These are phyloP conservation scores for Magnaporthiopsis rhizophila DNA, from an alignment of 2,329 filamentous ascomycete species.

Conservation along the genomic window DNA sequence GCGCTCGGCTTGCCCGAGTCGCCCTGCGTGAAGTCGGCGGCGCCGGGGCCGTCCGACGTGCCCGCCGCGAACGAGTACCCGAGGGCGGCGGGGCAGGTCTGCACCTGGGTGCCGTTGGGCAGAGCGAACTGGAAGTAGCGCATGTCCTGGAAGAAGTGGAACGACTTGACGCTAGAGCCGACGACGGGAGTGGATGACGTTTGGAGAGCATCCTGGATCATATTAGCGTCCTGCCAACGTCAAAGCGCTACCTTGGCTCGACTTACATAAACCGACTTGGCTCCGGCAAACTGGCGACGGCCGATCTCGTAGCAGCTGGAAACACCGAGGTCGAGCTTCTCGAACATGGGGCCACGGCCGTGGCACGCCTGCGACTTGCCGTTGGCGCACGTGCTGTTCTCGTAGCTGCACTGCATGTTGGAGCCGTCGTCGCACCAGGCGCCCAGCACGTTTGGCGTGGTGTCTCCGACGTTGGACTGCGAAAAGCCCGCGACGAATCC, in stretches of 20 bases:
- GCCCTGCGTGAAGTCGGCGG: slow-evolving; percentile 87
- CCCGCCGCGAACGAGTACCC: slow-evolving; percentile 92
- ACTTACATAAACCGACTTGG: slow-evolving; percentile 35
- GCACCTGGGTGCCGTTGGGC: slow-evolving; percentile 59
- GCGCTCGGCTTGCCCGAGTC: slow-evolving; percentile 59
- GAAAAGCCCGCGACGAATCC: slow-evolving; percentile 87
- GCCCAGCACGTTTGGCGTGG: slow-evolving; percentile 78
- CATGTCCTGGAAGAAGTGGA: slow-evolving; percentile 83
- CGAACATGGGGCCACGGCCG: slow-evolving; percentile 63
- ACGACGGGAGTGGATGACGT: slow-evolving; percentile 39
- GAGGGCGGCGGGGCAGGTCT: slow-evolving; percentile 78
- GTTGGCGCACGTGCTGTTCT: slow-evolving; percentile 75
- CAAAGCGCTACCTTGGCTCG: no score
- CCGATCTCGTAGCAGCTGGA: slow-evolving; percentile 72
- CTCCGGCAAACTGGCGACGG: slow-evolving; percentile 58
- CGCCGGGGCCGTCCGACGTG: slow-evolving; percentile 83
- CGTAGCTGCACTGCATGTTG: slow-evolving; percentile 60
- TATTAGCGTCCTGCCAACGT: no score
- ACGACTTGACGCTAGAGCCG: slow-evolving; percentile 64
- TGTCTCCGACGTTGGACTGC: slow-evolving; percentile 86
- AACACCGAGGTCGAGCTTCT: slow-evolving; percentile 60
- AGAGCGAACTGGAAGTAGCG: slow-evolving; percentile 65
- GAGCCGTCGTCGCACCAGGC: slow-evolving; percentile 86
- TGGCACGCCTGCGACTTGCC: slow-evolving; percentile 65
- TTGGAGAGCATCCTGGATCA: slow-evolving; percentile 44